Evolutionary conservation across 2,329 filamentous ascomycete genomes (phyloP), one percentile per base, ranked within the genome.

Genomic region (Macroventuria anomochaeta): DNA sequence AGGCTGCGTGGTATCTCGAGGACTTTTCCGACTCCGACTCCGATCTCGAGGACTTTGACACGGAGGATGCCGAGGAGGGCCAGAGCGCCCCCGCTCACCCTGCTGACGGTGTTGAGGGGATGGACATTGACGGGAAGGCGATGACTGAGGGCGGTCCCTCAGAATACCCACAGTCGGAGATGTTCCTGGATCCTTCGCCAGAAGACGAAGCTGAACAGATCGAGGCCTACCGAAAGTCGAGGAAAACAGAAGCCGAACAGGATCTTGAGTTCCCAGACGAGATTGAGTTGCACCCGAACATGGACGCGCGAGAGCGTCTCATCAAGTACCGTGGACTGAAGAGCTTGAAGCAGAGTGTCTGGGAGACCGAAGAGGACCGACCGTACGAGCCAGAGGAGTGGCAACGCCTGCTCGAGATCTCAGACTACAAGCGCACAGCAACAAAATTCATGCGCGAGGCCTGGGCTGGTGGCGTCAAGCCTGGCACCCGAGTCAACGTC

Each of bases 201-300:
- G 88, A 96, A 65, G 92, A 97, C 58, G 92, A 96, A 68, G 89
- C 89, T 2, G 83, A 87, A 64, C 87, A 96, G 70, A 82, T 99
- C 33, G 90, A 87, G 49, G 88, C 88, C 37, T 99, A 92, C 76
- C 87, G 95, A 32, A 82, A 85, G 44, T 86, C 87, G 59, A 91
- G 92, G 68, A 86, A 87, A 44, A 86, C 87, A 20, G 93, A 97
- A 63, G 91, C 87, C 3, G 85, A 93, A 42, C 93, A 97, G 12
- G 95, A 99, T 74, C 85, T 90, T 48, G 93, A 97, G 73, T 99
- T 97, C 75, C 95, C 95, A 0, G 95, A 99, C 62, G 95, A 99
- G 75, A 95, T 99, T 53, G 96, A 99, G 75, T 80, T 99, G 46
- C 91, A 90, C 62, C 95, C 96, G 0, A 85, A 93, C 46, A 91